phyloP scores from a whole-genome alignment of 805 yeast species.

The Candida michaelii region DNA sequence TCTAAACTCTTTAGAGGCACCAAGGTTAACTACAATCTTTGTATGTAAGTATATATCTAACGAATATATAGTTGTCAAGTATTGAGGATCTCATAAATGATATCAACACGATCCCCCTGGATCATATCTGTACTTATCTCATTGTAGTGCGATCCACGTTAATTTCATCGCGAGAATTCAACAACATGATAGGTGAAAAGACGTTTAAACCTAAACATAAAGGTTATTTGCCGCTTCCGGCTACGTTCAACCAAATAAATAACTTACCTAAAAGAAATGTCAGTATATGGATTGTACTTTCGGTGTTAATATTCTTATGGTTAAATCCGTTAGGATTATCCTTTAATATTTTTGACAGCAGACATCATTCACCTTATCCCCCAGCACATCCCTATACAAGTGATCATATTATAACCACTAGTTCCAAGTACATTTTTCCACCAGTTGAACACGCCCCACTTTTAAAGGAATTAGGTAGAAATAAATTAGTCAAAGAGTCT shows the following conservation, averaged over 20 bases:
- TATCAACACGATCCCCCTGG: too few species aligned
- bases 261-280: conserved; percentile 6
- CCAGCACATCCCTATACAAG: conserved; percentile 34
- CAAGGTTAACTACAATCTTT: too few species aligned
- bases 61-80: too few species aligned
- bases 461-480: conserved; percentile 55
- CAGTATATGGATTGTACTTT: conserved; percentile 11
- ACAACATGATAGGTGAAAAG: conserved; percentile 6
- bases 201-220: conserved; percentile 28
- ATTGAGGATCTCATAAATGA: too few species aligned
- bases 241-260: conserved; percentile 22
- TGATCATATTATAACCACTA: conserved; percentile 39
- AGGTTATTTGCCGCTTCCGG: conserved; percentile 30
- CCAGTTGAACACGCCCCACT: conserved; percentile 68
- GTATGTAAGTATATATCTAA: too few species aligned
- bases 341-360: conserved; percentile 3
- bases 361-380: conserved; percentile 22
- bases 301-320: conserved; percentile 22
- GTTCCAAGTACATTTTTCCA: conserved; percentile 64
- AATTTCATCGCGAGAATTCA: neutral
- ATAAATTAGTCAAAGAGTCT: conserved; percentile 49
- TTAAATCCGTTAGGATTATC: conserved; percentile 21
- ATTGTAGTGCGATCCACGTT: neutral
- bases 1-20: too few species aligned
- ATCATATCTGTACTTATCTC: neutral